Evolutionary conservation across 2,329 filamentous ascomycete species (phyloP), one percentile per base, ranked within the genome.

Genomic region (Macrophomina pseudophaseolina): DNA sequence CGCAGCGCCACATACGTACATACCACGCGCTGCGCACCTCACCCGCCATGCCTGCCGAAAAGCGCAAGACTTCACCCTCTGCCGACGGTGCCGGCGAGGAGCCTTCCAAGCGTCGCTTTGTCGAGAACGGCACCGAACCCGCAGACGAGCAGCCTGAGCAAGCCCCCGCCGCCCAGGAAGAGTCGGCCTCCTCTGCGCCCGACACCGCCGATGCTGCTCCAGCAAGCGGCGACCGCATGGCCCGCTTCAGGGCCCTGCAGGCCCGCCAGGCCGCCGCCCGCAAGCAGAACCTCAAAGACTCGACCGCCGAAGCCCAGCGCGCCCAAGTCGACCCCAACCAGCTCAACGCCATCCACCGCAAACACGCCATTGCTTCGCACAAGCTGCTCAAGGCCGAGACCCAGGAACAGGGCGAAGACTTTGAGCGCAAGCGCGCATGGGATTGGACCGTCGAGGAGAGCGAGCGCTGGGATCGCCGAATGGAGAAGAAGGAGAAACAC

Each of bases 311-410:
- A 93, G 49, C 84, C 93, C 60, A 87, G 49, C 48, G 60, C 51
- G 48, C 60, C 33, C 30, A 30, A 14, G 33, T 44, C 53, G 53
- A 58, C 53, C 53, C 53, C 58, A 48, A 38, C 58, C 23, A 90
- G 3, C 87, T 97, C 58, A 88, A 88, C 1, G 87, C 91, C 1
- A 83, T 98, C n/a, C 58, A 62, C 28, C 63, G 63, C 64, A 66
- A 66, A 44, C 64, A 59, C 54, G 52, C 64, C 33, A 38, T 66
- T 23, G 52, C 53, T 2, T 48, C 63, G 5, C 63, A 48, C 49
- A 99, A 98, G 75, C 87, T 99, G 0, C 86, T 97, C 51, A 97
- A 97, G 82, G 92, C 93, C 4, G 93, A 97, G 73, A 90, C 93
- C 1, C 92, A 94, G 77, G 92, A 92, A 18, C 84, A 86, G 0